Evolutionary conservation across 345 rosid species (phyloP), one percentile per base, ranked within the genome.

Genomic region (Moricandia arvensis): DNA sequence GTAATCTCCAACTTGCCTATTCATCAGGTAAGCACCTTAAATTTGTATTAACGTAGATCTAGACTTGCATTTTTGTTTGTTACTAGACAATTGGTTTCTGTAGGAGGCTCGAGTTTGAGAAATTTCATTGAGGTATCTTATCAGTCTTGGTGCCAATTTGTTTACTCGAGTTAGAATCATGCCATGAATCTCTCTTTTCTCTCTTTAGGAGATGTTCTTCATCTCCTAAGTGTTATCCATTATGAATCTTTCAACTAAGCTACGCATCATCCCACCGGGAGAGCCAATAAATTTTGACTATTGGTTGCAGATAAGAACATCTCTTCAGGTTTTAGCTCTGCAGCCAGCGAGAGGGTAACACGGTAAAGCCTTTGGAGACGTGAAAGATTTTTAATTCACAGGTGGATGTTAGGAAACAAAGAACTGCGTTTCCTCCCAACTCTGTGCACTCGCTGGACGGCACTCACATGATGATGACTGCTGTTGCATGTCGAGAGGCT

Each of bases 381-480:
- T 47, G 55, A 63, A 67, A 21, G 1, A 16, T 43, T 45, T 54
- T 26, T 63, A 12, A 51, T 66, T 63, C 6, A 37, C 87, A 95
- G 99, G 93, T 92, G 71, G 83, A 85, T 59, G 89, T 79, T 55
- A 87, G 95, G 80, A 89, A 85, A 82, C 99, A 95, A 85, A 89
- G 93, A 82, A 89, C 99, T 63, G 99, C 99, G 15, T 95, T 95
- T 64, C 97, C 99, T 73, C 99, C 99, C 1, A 95, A 95, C 75
- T 95, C 87, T 78, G 97, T 95, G 62, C 99, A 95, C 85, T 95
- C 99, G 0, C 87, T 95, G 65, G 99, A 95, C 6, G 96, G 97
- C 54, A 82, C 99, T 66, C 99, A 95, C 86, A 95, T 95, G 99
- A 95, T 95, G 99, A 90, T 92, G 99, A 95, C 99, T 65, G 97